Base-by-base conservation (phyloP, 306 rosid species). In the Rubus idaeus region DNA sequence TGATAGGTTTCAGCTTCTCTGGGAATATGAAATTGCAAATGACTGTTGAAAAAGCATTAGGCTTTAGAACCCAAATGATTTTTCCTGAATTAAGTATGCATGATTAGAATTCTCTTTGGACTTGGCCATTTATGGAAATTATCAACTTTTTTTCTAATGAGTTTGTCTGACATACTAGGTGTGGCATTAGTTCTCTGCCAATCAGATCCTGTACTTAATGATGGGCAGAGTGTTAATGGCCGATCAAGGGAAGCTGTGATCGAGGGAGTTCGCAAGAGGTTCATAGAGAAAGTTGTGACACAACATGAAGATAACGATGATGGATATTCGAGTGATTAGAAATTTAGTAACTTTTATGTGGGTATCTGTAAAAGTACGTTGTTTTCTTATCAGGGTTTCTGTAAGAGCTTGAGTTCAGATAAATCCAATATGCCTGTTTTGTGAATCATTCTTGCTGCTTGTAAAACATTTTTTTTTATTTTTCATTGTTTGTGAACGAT, bases 111-210 rank as follows among this genome's bases (percentile, higher is more conserved):
- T 39, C 47, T 66, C 51, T 66, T 41, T 18, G 30, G 35, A 40
- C 46, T 61, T 61, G 42, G 41, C 23, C 23, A 6, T 64, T 65
- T 9, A 17, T 21, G 53, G 67, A 47, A 11, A 30, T 5, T 35
- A 45, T 50, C 10, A 16, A 18, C 26, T 12, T 44, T 18, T 35
- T 63, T 18, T 13, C 30, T 4, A 4, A 26, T 44, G 26, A 17
- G 17, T 3, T 75, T 63, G 0, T 72, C 3, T 86, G 80, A 64
- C 66, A 80, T 79, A 35, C 58, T 78, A 92, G 97, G 97, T 75
- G 97, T 90, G 83, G 97, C 98, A 70, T 82, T 95, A 82, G 88
- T 95, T 45, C 89, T 95, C 66, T 95, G 98, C 84, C 92, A 92
- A 73, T 90, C 97, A 50, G 93, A 90, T 80, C 97, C 97, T 49